Conservation (phyloP, 306 rosid species). For the Pterocarpus santalinus region DNA sequence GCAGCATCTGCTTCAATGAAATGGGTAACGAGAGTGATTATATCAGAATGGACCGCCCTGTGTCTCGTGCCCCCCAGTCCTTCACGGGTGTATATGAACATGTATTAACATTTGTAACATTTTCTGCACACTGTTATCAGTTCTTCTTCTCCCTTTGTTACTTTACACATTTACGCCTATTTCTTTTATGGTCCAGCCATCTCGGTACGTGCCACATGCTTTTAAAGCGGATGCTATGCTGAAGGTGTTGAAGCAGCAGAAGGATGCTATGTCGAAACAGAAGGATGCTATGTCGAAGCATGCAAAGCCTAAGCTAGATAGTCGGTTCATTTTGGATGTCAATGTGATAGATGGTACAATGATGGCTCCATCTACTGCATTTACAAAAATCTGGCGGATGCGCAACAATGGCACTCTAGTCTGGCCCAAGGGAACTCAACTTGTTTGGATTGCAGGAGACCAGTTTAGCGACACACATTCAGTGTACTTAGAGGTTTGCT, state of each 20-base stretch:
- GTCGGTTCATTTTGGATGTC: slow-evolving; percentile 79
- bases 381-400: slow-evolving; percentile 96
- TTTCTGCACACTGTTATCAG: slow-evolving; percentile 11
- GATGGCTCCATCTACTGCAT: slow-evolving; percentile 81
- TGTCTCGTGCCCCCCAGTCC: slow-evolving; percentile 48
- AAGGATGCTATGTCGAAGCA: slow-evolving; percentile 32
- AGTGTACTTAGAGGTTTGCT: slow-evolving; percentile 73
- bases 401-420: slow-evolving; percentile 69
- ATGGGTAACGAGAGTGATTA: slow-evolving; percentile 71
- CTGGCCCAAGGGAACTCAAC: slow-evolving; percentile 85
- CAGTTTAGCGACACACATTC: slow-evolving; percentile 52
- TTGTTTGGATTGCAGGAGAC: slow-evolving; percentile 86
- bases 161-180: slow-evolving; percentile 21
- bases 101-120: slow-evolving; percentile 42
- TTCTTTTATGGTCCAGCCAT: slow-evolving; percentile 46
- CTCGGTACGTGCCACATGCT: slow-evolving; percentile 27
- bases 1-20: slow-evolving; percentile 73
- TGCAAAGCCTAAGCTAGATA: slow-evolving; percentile 65
- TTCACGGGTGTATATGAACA: slow-evolving; percentile 42
- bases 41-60: slow-evolving; percentile 74
- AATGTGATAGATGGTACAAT: slow-evolving; percentile 83
- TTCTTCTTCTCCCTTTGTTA: not conserved
- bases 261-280: too few species aligned
- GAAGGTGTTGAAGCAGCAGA: too few species aligned
- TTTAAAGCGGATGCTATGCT: slow-evolving; percentile 35